Conservation (phyloP, 495 filamentous ascomycete genomes). For the Aspergillus egyptiacus region DNA sequence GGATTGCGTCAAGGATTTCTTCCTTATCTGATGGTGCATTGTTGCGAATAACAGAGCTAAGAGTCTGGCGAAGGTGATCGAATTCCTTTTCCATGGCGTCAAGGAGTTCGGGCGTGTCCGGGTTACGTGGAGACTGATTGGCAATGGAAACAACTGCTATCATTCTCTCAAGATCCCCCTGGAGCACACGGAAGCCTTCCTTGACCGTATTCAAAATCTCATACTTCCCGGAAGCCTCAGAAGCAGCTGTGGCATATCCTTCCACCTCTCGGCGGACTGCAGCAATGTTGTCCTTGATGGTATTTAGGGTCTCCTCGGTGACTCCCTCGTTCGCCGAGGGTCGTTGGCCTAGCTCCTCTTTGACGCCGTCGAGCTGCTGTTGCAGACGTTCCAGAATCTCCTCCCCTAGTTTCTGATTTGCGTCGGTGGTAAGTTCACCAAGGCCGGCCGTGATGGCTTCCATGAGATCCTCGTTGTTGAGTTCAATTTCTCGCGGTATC, state of each 20-base stretch:
- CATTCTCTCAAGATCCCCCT: conserved; percentile 63
- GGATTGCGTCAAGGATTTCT: conserved; percentile 56
- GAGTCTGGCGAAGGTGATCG: conserved; percentile 60
- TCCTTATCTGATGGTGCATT: conserved; percentile 50
- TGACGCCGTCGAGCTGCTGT: conserved; percentile 69
- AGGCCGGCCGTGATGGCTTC: conserved; percentile 59
- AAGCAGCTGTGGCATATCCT: conserved; percentile 63
- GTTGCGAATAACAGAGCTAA: conserved; percentile 62
- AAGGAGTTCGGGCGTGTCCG: conserved; percentile 50
- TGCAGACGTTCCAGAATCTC: conserved; percentile 69
- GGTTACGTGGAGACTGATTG: conserved; percentile 31
- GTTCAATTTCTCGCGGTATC: conserved; percentile 50
- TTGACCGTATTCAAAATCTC: conserved; percentile 73
- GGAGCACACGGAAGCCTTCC: conserved; percentile 63
- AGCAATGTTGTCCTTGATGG: conserved; percentile 79
- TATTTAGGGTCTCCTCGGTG: conserved; percentile 76
- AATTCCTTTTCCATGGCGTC: conserved; percentile 69
- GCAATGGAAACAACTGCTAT: conserved; percentile 41
- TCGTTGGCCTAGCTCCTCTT: conserved; percentile 67
- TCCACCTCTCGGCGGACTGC: conserved; percentile 75
- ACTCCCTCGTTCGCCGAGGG: conserved; percentile 66
- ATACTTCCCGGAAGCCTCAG: conserved; percentile 62
- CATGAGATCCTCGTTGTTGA: conserved; percentile 59
- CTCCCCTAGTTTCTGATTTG: conserved; percentile 48
- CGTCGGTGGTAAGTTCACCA: conserved; percentile 42